phyloP scores from a whole-genome alignment of 2,329 filamentous ascomycete species.

The Capronia epimyces region DNA sequence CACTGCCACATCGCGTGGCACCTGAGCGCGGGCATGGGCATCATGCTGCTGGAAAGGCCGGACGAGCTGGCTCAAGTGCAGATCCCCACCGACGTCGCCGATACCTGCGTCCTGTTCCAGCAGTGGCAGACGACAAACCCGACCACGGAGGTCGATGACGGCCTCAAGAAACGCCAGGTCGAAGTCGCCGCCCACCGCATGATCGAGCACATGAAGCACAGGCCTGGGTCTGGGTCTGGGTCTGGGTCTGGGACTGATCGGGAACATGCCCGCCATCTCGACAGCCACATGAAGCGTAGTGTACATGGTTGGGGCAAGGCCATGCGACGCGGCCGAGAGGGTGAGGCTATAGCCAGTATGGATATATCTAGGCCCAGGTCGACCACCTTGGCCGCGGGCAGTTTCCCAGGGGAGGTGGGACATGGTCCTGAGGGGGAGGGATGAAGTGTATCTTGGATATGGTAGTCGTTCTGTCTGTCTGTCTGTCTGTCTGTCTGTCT shows the following conservation, averaged over 20 bases:
- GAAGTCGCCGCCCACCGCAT: slow-evolving; percentile 4
- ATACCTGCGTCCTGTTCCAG: slow-evolving; percentile 12
- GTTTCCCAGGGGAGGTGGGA: neutral
- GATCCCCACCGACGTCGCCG: slow-evolving; percentile 9
- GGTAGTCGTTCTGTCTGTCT: too few species aligned
- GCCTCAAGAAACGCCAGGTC: slow-evolving; percentile 11
- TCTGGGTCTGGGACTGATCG: too few species aligned
- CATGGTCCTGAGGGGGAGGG: slow-evolving; percentile 4
- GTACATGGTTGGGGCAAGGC: neutral
- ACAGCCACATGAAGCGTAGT: slow-evolving; percentile 12
- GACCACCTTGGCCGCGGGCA: neutral
- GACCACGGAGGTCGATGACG: slow-evolving; percentile 13
- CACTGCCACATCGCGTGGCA: slow-evolving; percentile 40
- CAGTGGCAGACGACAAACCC: slow-evolving; percentile 16
- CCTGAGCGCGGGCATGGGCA: slow-evolving; percentile 18
- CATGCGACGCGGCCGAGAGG: neutral
- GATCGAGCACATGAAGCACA: slow-evolving; percentile 16
- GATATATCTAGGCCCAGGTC: neutral
- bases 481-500: too few species aligned
- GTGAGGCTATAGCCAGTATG: neutral
- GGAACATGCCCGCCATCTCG: slow-evolving; percentile 4
- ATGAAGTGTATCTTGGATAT: slow-evolving; percentile 8
- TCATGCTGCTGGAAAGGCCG: slow-evolving; percentile 16
- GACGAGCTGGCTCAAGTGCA: slow-evolving; percentile 13
- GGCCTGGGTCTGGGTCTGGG: too few species aligned